Base-by-base conservation (phyloP, 2,329 filamentous ascomycete genomes). In the Pestalotiopsis sp. region DNA sequence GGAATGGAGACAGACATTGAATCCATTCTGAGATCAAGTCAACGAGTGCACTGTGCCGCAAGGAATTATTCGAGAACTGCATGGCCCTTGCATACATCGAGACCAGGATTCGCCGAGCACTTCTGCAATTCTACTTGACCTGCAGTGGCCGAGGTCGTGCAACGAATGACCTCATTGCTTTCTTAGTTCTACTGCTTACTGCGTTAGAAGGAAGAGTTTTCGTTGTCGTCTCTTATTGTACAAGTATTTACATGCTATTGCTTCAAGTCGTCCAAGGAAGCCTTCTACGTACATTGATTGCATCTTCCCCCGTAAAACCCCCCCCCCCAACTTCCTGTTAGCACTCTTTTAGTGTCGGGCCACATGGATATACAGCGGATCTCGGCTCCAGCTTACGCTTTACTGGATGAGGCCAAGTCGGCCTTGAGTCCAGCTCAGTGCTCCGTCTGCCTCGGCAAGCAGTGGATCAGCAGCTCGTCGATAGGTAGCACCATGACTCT, bases 401-500 rank as follows among this genome's bases (percentile, higher is more conserved):
- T 31, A 57, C 63, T 57, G 63, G 31, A 56, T 49, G 41, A 57
- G 63, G 63, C 36, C 20, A 66, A 38, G 63, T 58, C 20, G 41
- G 20, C 20, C 41, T 38, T 36, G 12, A 13, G 27, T 14, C 49
- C 52, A 45, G 41, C 52, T 45, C 41, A 45, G 52, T 31, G 63
- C 49, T 56, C 17, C 59, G 52, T 58, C 31, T 57, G 36, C 68
- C 68, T 67, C 65, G 68, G 68, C 38, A 67, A 69, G 38, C 27
- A 14, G 66, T 65, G 66, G 61, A 65, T 68, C 65, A n/a, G 23
- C 49, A 38, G 27, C 25, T 36, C 45, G 45, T 52, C 17, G 45
- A 52, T 52, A 52, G 45, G 45, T 52, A 45, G 64, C 63, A 68
- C 61, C 68, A 68, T 58, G 63, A 56, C 40, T 65, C 59, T 31